phyloP scores from a whole-genome alignment of 2,329 filamentous ascomycete species.

The Clonostachys solani region DNA sequence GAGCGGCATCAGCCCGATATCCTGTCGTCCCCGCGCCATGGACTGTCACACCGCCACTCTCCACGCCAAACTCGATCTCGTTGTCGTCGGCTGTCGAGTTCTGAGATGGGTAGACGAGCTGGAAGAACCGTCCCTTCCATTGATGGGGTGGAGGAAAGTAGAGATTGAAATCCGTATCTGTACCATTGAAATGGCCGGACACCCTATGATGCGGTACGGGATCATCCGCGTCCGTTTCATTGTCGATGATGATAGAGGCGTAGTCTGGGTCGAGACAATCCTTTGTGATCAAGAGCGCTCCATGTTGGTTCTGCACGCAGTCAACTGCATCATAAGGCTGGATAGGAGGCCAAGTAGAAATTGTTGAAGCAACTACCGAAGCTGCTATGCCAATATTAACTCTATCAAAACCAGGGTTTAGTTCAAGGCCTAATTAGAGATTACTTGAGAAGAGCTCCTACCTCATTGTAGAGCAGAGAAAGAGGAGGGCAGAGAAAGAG shows the following conservation, averaged over 20 bases:
- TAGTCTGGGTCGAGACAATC: slow-evolving; percentile 8
- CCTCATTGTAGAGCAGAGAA: too few relatives aligned
- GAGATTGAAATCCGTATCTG: slow-evolving; percentile 9
- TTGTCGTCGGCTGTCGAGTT: slow-evolving; percentile 6
- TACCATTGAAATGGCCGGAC: slow-evolving; percentile 9
- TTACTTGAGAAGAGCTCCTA: too few relatives aligned
- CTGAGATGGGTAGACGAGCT: slow-evolving; percentile 9
- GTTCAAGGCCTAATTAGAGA: too few relatives aligned
- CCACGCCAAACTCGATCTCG: slow-evolving; percentile 6
- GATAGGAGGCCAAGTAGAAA: too few relatives aligned
- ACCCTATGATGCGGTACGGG: slow-evolving; percentile 8
- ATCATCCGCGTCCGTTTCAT: slow-evolving; percentile 1
- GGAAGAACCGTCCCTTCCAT: slow-evolving; percentile 12
- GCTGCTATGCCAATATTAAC: too few relatives aligned
- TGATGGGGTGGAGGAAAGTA: slow-evolving; percentile 14
- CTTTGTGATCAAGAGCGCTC: too few relatives aligned
- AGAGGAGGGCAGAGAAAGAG: too few relatives aligned
- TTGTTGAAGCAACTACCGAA: too few relatives aligned
- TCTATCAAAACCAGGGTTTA: too few relatives aligned
- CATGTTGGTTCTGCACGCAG: too few relatives aligned
- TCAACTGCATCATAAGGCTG: too few relatives aligned
- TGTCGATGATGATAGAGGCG: slow-evolving; percentile 5
- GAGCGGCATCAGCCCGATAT: slow-evolving; percentile 12
- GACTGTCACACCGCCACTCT: slow-evolving; percentile 11
- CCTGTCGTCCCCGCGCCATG: slow-evolving; percentile 6